These are phyloP conservation scores for Colletotrichum navitas DNA, from an alignment of 2,329 filamentous ascomycete species.

Conservation along the genomic window DNA sequence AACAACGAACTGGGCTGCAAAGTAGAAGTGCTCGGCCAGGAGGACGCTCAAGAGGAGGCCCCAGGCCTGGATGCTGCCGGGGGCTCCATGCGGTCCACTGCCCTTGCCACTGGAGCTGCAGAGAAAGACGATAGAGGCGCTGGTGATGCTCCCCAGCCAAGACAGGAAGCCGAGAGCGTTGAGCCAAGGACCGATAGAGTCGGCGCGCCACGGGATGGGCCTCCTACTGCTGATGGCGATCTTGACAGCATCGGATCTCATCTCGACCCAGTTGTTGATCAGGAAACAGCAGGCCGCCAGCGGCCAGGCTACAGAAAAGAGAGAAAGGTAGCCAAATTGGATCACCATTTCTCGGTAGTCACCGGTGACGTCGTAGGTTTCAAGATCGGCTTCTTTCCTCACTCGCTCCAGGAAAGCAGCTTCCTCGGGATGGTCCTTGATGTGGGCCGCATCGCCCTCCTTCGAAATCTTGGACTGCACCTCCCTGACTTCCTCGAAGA, in stretches of 20 bases:
- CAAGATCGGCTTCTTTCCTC: constrained; percentile 84
- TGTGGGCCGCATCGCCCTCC: constrained; percentile 60
- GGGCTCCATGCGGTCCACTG: constrained; percentile 73
- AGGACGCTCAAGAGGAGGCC: constrained; percentile 85
- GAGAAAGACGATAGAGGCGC: constrained; percentile 88
- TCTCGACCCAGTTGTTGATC: constrained; percentile 95
- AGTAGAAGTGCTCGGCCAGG: constrained; percentile 89
- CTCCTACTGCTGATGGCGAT: constrained; percentile 91
- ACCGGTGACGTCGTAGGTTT: constrained; percentile 87
- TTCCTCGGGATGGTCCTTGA: constrained; percentile 81
- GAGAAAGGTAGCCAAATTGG: constrained; percentile 85
- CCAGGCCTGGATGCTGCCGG: constrained; percentile 81
- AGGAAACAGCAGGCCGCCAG: constrained; percentile 91
- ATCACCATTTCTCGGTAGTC: constrained; percentile 96
- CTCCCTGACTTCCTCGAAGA: constrained; percentile 83
- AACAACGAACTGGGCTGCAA: constrained; percentile 80
- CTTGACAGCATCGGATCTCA: constrained; percentile 93
- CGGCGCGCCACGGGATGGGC: constrained; percentile 88
- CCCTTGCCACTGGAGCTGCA: constrained; percentile 84
- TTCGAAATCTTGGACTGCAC: constrained; percentile 72
- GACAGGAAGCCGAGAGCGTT: constrained; percentile 88
- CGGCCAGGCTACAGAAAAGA: constrained; percentile 96
- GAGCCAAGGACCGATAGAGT: constrained; percentile 95
- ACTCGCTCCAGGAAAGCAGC: constrained; percentile 83
- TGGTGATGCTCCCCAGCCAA: constrained; percentile 92